phyloP scores from a whole-genome alignment of 345 rosid genomes.

The Rubroshorea leprosula region DNA sequence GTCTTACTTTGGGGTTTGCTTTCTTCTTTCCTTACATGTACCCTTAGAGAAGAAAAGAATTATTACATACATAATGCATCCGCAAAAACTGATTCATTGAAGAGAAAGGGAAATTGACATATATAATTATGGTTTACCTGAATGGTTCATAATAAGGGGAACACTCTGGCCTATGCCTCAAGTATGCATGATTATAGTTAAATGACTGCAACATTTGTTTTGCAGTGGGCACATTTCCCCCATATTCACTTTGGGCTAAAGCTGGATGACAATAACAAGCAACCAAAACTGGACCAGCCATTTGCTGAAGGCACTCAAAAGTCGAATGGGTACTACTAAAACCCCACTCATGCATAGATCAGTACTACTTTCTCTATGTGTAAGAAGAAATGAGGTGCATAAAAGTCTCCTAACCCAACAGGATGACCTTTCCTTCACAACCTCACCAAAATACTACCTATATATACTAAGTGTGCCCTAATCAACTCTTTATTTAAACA shows the following conservation, averaged over 20 bases:
- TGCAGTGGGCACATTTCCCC: constrained; percentile 96
- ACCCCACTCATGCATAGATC: constrained; percentile 4
- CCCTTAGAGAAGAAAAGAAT: too few species aligned
- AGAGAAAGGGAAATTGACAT: too few species aligned
- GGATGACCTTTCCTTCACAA: neutral
- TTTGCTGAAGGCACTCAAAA: constrained; percentile 41
- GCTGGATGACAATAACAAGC: constrained; percentile 64
- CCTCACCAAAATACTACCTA: too few species aligned
- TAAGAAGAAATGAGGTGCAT: neutral
- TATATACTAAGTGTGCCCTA: neutral
- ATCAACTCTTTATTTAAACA: neutral
- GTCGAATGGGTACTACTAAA: constrained; percentile 62
- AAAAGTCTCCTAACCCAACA: constrained; percentile 17
- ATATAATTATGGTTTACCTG: too few species aligned
- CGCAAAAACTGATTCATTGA: too few species aligned
- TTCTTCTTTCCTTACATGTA: neutral
- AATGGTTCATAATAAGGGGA: too few species aligned
- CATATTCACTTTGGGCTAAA: constrained; percentile 88
- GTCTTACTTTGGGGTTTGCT: neutral
- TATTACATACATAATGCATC: too few species aligned
- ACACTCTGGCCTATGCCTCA: too few species aligned
- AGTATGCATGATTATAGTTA: too few species aligned
- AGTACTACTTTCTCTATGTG: neutral
- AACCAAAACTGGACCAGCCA: constrained; percentile 60
- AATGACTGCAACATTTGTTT: too few species aligned